Evolutionary conservation across 2,329 filamentous ascomycete genomes (phyloP), one percentile per base, ranked within the genome.

Genomic region (Fusarium verticillioides): DNA sequence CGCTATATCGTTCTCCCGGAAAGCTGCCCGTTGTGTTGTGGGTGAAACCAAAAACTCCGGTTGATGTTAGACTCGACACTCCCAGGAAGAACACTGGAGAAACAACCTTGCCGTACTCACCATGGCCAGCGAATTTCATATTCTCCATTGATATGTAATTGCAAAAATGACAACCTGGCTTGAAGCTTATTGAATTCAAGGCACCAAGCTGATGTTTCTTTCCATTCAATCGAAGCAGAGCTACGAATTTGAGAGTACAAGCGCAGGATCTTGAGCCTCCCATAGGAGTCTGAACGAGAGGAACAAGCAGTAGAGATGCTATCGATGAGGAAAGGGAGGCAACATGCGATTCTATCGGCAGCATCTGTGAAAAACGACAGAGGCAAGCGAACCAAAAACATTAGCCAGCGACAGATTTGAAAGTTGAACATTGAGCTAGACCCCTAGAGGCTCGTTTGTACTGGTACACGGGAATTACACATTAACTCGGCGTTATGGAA

Each of bases 1-100:
- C 87, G 92, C 73, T 94, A 92, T 77, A 94, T 94, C 75, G 88
- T 94, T 47, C 83, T 92, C 34, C 88, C 90, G 16, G 91, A 91
- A 62, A 87, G 87, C 77, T 93, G 85, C 73, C 85, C 85, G 6
- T 77, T 86, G 9, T 86, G 85, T 72, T 80, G 79, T 46, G 78
- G 82, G 47, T 85, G 79, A 81, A 67, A 39, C 54, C 19, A n/a
- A 44, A 49, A n/a, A 39, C 23, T 36, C 34, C 40, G 37, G 36
- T 40, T 58, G 40, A 26, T 50, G 47, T 56, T 32, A 50, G 36
- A 58, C 19, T 34, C 46, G 53, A 69, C 47, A 65, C 43, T 21
- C 61, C 21, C 44, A 72, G 56, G 49, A 60, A 52, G 43, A 66
- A 63, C 23, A 30, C 15, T 18, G 19, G 47, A 40, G 30, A 37